phyloP scores from a whole-genome alignment of 2,329 filamentous ascomycete species.

The Fusarium sterilihyphosum region DNA sequence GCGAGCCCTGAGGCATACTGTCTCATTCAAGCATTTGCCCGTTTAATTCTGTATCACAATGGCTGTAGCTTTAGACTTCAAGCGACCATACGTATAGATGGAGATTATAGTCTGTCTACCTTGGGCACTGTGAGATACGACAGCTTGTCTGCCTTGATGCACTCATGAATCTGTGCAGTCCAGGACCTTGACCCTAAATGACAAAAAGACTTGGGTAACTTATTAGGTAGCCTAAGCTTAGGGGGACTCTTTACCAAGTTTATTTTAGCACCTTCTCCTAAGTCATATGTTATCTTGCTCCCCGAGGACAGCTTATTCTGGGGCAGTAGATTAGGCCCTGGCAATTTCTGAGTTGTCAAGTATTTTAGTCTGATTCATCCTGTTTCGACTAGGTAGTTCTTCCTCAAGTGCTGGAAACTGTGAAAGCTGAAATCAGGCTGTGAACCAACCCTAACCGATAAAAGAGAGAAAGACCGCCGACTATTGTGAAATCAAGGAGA shows the following conservation, averaged over 20 bases:
- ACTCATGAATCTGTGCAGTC: background rate
- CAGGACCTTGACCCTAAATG: no score
- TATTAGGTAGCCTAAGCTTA: no score
- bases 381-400: background rate
- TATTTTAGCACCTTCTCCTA: no score
- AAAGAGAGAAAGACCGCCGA: background rate
- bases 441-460: background rate
- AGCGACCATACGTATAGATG: background rate
- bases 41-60: slow-evolving; percentile 9
- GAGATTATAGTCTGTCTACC: background rate
- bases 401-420: background rate
- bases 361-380: background rate
- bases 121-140: background rate
- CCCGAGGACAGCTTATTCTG: background rate
- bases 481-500: background rate
- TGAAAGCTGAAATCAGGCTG: background rate
- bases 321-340: background rate
- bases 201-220: no score
- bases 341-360: background rate
- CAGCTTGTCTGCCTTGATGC: background rate
- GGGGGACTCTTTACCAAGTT: no score
- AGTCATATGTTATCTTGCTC: no score
- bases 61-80: background rate
- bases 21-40: background rate
- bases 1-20: background rate